A percentile compares a stretch with the other conserved stretches of the same genome.
Evolutionary conservation across 257 asterid species (phyloP).

Genomic region (Plantago major): DNA sequence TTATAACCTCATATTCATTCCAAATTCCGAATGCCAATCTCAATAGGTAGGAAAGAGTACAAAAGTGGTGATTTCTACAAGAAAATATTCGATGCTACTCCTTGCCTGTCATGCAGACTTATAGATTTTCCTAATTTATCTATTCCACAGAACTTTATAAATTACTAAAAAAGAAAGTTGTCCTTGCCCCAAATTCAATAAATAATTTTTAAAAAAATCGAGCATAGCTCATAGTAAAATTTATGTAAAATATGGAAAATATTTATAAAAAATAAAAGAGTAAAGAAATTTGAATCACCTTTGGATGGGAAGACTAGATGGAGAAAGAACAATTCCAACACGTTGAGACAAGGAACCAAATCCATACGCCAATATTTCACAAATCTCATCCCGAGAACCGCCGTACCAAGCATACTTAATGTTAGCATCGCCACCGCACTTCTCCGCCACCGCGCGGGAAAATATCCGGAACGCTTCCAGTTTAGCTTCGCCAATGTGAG

Average conservation of each 20-base stretch:
- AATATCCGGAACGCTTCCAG: slow-evolving; percentile 27
- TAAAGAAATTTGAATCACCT: slow-evolving; percentile 19
- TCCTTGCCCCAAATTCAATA: too few relatives aligned
- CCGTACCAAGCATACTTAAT: slow-evolving; percentile 45
- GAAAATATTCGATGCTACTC: too few relatives aligned
- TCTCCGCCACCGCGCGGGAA: slow-evolving; percentile 31
- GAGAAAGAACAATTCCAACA: slow-evolving; percentile 37
- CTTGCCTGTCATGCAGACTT: too few relatives aligned
- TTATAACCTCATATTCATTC: too few relatives aligned
- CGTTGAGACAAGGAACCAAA: slow-evolving; percentile 32
- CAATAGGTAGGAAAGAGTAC: background rate
- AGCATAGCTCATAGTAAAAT: too few relatives aligned
- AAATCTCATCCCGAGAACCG: slow-evolving; percentile 29
- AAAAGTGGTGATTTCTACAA: background rate
- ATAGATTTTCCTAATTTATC: too few relatives aligned
- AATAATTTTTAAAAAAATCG: too few relatives aligned
- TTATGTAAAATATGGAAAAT: too few relatives aligned
- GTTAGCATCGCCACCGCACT: slow-evolving; percentile 43
- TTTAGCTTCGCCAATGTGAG: slow-evolving; percentile 22
- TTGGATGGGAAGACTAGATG: slow-evolving; percentile 19
- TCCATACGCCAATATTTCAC: slow-evolving; percentile 32
- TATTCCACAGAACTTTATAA: too few relatives aligned
- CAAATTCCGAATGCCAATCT: background rate
- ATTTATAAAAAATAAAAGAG: too few relatives aligned
- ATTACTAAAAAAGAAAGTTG: too few relatives aligned